Evolutionary conservation across 306 rosid genomes (phyloP).

Genomic region (Rubus parviflorus): DNA sequence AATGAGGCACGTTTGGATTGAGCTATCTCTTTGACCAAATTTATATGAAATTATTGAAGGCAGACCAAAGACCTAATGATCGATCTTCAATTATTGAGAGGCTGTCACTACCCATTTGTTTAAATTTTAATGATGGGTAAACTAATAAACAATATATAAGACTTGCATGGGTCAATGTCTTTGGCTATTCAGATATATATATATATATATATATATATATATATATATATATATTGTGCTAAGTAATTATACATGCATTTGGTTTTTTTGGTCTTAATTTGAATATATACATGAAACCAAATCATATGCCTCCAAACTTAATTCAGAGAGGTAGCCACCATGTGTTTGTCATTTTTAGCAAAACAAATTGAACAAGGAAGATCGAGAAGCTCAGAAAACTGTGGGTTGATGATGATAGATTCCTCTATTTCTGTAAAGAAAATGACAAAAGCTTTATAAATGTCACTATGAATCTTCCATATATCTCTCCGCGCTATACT

Average conservation of each 20-base stretch:
- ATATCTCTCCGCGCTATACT: slow-evolving; percentile 29
- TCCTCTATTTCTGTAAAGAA: background rate
- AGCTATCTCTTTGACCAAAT: background rate
- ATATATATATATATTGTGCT: background rate
- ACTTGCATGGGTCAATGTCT: background rate
- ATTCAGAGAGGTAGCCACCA: background rate
- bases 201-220: too few relatives aligned
- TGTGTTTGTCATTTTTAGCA: background rate
- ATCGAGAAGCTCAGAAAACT: background rate
- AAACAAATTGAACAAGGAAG: background rate
- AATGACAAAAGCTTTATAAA: background rate
- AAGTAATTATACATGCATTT: background rate
- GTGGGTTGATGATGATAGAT: background rate
- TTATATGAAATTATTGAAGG: background rate
- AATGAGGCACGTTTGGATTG: background rate
- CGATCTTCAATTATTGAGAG: background rate
- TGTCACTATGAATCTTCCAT: background rate
- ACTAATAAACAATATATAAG: too few relatives aligned
- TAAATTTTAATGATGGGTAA: too few relatives aligned
- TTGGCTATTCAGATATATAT: background rate
- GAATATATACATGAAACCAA: background rate
- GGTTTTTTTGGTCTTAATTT: background rate
- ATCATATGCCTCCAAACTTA: slow-evolving; percentile 10
- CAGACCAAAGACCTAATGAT: background rate
- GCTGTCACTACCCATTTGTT: background rate